Evolutionary conservation across 2,329 filamentous ascomycete species (phyloP), one percentile per base, ranked within the genome.

Genomic region (Nigrospora osmanthi): DNA sequence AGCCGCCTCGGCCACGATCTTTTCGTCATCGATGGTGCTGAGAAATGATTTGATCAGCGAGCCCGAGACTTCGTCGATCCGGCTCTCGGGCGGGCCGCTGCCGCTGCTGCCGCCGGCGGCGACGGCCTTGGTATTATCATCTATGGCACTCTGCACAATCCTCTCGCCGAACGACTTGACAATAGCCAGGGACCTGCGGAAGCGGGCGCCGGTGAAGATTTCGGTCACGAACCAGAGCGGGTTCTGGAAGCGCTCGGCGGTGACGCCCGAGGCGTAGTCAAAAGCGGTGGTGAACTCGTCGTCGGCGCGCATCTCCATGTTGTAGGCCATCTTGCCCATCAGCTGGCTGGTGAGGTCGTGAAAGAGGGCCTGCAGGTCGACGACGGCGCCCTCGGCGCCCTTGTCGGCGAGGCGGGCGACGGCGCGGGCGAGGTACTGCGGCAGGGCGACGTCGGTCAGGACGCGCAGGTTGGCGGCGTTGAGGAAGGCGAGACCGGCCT

Each of bases 311-410:
- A 84, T 82, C 51, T 84, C 78, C 78, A 83, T 83, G 55, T 80
- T 75, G 52, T 84, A 85, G 13, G 81, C 81, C 76, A 83, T 81
- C 49, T 72, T 72, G n/a, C 80, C 81, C 75, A 85, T 83, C 19
- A 84, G 56, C 47, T 78, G 71, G 17, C 80, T 83, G 1, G 80
- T 85, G 38, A 84, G 72, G 55, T 83, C 79, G 43, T 81, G 76
- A 38, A 83, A 75, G 2, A 80, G 64, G n/a, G 63, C 65, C 52
- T 83, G 78, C 40, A 85, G 58, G 54, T 85, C 77, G 2, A 81
- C 62, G 0, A 63, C 48, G 2, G 47, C 52, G 1, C 55, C 54
- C 0, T 49, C 54, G 2, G 57, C 54, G 0, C 57, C 56, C 2
- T 53, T 59, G 1, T 52, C 42, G 42, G 62, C 53, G 4, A 83